Evolutionary conservation across 108 stramenopile genomes (phyloP).

Genomic region (Nitzschia sp.): DNA sequence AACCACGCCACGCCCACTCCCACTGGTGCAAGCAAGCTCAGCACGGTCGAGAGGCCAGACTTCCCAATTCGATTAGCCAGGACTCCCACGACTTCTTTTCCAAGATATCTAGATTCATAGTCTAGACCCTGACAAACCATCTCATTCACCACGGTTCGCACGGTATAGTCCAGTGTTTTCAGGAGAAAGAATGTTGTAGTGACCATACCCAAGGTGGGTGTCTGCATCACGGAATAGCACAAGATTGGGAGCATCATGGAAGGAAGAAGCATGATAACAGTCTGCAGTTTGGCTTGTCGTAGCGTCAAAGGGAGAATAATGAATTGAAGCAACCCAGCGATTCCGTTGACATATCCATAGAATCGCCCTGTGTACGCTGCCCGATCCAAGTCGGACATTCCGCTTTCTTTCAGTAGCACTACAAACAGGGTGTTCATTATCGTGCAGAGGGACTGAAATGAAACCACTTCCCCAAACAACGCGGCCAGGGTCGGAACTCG

Average conservation of each 20-base stretch:
- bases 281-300: constrained; percentile 51
- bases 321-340: constrained; percentile 68
- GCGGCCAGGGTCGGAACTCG: constrained; percentile 76
- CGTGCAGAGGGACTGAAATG: constrained; percentile 76
- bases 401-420: constrained; percentile 49
- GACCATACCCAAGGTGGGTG: constrained; percentile 44
- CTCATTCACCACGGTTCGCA: constrained; percentile 73
- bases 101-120: constrained; percentile 72
- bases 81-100: constrained; percentile 87
- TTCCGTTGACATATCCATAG: constrained; percentile 65
- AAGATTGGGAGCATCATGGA: constrained; percentile 32
- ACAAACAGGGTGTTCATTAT: constrained; percentile 79
- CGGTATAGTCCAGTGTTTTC: constrained; percentile 70
- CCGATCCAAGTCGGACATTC: constrained; percentile 64
- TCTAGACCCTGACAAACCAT: constrained; percentile 78
- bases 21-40: constrained; percentile 16
- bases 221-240: constrained; percentile 12
- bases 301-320: constrained; percentile 60
- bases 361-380: constrained; percentile 79
- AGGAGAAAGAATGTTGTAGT: constrained; percentile 58
- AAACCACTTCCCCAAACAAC: constrained; percentile 79
- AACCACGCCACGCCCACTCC: constrained; percentile 13
- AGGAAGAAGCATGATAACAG: constrained; percentile 71
- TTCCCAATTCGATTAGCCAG: constrained; percentile 88
- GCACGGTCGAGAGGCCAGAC: constrained; percentile 68